These are phyloP conservation scores for Amanita thiersii DNA, from an alignment of 768 basidiomycete genomes.

Conservation along the genomic window DNA sequence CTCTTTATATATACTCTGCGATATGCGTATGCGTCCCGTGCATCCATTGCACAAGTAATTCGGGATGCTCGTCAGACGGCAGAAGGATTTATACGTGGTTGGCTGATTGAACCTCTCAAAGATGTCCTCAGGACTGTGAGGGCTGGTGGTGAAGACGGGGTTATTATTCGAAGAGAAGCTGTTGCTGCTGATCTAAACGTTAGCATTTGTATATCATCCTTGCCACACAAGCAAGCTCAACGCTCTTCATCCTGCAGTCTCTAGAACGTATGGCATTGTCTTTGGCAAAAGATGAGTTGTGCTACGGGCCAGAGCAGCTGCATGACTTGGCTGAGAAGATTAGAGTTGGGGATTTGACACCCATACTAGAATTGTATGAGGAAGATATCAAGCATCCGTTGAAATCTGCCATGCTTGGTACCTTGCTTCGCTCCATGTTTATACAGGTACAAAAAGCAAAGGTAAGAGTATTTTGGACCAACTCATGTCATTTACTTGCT, in stretches of 20 bases:
- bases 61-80: constrained; percentile 59
- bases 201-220: constrained; percentile 14
- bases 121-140: constrained; percentile 80
- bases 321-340: constrained; percentile 57
- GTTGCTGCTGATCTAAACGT: constrained; percentile 83
- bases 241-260: constrained; percentile 59
- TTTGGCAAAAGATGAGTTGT: constrained; percentile 74
- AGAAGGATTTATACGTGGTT: constrained; percentile 67
- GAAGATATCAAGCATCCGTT: constrained; percentile 86
- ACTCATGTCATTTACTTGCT: neutral
- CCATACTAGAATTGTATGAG: constrained; percentile 84
- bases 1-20: constrained; percentile 43
- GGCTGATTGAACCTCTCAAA: constrained; percentile 81
- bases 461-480: constrained; percentile 26
- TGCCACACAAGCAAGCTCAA: constrained; percentile 1
- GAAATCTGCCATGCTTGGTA: constrained; percentile 72
- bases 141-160: constrained; percentile 65
- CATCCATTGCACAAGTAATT: constrained; percentile 45
- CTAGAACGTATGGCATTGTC: constrained; percentile 89
- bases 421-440: constrained; percentile 74
- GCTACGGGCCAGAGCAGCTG: constrained; percentile 58
- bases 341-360: constrained; percentile 74
- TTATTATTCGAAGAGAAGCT: constrained; percentile 74
- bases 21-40: constrained; percentile 49
- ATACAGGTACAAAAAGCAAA: constrained; percentile 97